These are phyloP conservation scores for Penicillium alfredii DNA, from an alignment of 495 filamentous ascomycete genomes.

Conservation along the genomic window DNA sequence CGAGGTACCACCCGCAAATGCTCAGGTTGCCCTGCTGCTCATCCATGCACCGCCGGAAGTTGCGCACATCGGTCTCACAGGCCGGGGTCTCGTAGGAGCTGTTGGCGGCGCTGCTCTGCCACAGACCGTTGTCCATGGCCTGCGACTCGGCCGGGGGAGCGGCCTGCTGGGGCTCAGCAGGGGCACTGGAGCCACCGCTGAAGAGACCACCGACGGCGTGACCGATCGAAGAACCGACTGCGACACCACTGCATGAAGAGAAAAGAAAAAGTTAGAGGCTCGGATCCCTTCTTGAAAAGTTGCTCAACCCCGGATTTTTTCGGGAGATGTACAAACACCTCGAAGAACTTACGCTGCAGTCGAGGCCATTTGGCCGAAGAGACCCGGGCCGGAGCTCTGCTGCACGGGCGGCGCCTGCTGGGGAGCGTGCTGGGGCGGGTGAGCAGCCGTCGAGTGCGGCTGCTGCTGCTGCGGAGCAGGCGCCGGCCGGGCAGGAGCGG, in stretches of 20 bases:
- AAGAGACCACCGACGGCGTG: constrained; percentile 88
- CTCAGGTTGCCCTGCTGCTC: constrained; percentile 88
- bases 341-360: constrained; percentile 65
- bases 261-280: constrained; percentile 9
- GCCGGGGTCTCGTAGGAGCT: constrained; percentile 43
- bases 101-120: constrained; percentile 50
- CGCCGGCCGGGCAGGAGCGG: constrained; percentile 54
- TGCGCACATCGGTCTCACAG: constrained; percentile 73
- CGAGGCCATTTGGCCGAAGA: constrained; percentile 81
- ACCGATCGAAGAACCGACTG: constrained; percentile 89
- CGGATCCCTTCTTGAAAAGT: constrained; percentile 1
- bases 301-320: constrained; percentile 9
- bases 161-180: constrained; percentile 51
- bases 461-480: constrained; percentile 46
- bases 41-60: constrained; percentile 93
- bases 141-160: constrained; percentile 33
- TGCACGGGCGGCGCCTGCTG: constrained; percentile 40
- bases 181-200: constrained; percentile 55
- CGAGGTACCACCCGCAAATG: constrained; percentile 96
- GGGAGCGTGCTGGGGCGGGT: constrained; percentile 45
- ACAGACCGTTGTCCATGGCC: constrained; percentile 44
- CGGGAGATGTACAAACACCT: not conserved
- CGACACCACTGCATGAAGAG: constrained; percentile 66
- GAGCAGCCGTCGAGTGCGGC: constrained; percentile 62
- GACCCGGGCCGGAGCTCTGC: constrained; percentile 60